Evolutionary conservation across 306 rosid genomes (phyloP), one percentile per base, ranked within the genome.

Genomic region (Mimosa pudica): DNA sequence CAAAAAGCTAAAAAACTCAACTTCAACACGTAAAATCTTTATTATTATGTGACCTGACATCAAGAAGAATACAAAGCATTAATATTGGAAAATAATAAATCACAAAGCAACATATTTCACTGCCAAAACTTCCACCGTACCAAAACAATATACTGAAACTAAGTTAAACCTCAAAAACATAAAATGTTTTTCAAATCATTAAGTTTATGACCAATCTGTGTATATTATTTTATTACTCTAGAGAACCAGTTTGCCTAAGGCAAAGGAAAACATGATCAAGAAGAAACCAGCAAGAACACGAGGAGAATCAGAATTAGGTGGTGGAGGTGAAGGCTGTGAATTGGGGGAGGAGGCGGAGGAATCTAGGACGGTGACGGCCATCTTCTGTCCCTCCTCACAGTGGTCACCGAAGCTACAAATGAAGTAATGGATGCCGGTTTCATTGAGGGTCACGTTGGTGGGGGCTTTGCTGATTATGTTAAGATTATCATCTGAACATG

Each of bases 351-450:
- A 0, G 78, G 41, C 0, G 46, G 30, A 55, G 75, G 3, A 42
- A 1, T 80, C 41, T 62, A 79, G 83, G 24, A 30, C 35, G 61
- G 5, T 52, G 30, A 84, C 33, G 49, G 84, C 48, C 46, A 84
- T 36, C 66, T 47, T 79, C 44, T 84, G 87, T 0, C 87, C 87
- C 0, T 0, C 0, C 0, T 0, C 3, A 33, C 87, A 84, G 71
- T 84, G 87, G 0, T 9, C 17, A 66, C 72, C 75, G 12, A 79
- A 0, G 49, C 44, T 13, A 68, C 87, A 84, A 42, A 84, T 80
- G 78, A 42, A 84, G 48, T 62, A 84, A 66, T 80, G 75, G 24
- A 8, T 8, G 9, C 87, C 87, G 3, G 42, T 10, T 20, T 7
- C 12, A 7, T 8, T 4, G 9, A 84, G 58, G 41, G 79, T 76